These are phyloP conservation scores for Penicillium cataractarum DNA, from an alignment of 495 filamentous ascomycete species.

Conservation along the genomic window DNA sequence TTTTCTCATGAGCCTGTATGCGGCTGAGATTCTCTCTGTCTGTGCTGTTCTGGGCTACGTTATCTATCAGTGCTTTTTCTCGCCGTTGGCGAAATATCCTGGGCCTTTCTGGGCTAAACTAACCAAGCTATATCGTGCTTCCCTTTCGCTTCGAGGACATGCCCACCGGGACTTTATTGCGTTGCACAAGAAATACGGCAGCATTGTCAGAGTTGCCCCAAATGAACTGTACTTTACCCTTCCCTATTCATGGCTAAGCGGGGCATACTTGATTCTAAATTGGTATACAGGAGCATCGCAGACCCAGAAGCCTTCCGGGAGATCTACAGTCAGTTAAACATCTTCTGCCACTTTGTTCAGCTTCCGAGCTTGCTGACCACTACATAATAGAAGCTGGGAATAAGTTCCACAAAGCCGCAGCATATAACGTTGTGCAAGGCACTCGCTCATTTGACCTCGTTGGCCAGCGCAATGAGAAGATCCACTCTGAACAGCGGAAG, in stretches of 20 bases:
- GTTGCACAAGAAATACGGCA: not conserved
- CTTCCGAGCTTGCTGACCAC: not conserved
- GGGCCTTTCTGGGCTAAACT: constrained; percentile 4
- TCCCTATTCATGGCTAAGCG: not conserved
- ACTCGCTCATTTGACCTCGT: constrained; percentile 2
- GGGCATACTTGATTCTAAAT: not conserved
- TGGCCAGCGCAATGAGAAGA: constrained; percentile 1
- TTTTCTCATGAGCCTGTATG: not conserved
- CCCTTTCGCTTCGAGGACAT: not conserved
- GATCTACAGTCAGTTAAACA: not conserved
- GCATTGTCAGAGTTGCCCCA: not conserved
- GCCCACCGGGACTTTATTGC: not conserved
- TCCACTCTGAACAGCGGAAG: constrained; percentile 4
- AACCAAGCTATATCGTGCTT: constrained; percentile 1
- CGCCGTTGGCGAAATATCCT: not conserved
- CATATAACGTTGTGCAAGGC: not conserved
- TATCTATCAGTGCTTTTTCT: constrained; percentile 5
- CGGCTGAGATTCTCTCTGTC: not conserved
- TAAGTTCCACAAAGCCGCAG: constrained; percentile 2
- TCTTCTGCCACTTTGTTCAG: not conserved
- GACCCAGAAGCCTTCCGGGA: not conserved
- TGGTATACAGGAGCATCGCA: not conserved
- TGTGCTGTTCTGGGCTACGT: not conserved
- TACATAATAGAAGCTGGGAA: not conserved
- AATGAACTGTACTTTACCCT: not conserved